These are phyloP conservation scores for Vigna hirtella DNA, from an alignment of 306 rosid species.

Conservation along the genomic window DNA sequence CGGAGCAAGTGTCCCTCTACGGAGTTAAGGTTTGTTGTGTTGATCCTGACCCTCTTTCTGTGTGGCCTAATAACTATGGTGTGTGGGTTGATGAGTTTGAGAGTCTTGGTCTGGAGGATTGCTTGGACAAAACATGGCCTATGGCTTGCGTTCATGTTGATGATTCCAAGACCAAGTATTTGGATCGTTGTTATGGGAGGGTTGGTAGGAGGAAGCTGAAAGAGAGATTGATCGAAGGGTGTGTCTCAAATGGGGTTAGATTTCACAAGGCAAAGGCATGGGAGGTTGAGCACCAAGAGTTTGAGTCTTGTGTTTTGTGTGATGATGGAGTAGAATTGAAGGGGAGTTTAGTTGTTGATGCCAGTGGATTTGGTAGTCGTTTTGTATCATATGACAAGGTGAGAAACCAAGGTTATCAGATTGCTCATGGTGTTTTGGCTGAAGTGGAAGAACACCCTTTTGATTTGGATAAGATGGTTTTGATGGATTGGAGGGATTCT, in stretches of 20 bases:
- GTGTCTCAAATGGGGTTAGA: slow-evolving; percentile 66
- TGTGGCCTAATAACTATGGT: slow-evolving; percentile 94
- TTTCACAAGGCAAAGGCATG: slow-evolving; percentile 74
- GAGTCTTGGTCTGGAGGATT: slow-evolving; percentile 61
- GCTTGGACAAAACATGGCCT: slow-evolving; percentile 83
- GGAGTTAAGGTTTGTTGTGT: slow-evolving; percentile 84
- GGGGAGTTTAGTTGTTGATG: slow-evolving; percentile 80
- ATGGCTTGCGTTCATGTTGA: slow-evolving; percentile 62
- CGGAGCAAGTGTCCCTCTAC: slow-evolving; percentile 70
- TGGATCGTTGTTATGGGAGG: slow-evolving; percentile 72
- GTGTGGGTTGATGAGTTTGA: slow-evolving; percentile 88
- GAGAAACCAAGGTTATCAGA: slow-evolving; percentile 73
- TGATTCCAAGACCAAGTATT: slow-evolving; percentile 62
- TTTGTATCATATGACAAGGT: slow-evolving; percentile 56
- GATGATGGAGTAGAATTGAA: slow-evolving; percentile 69
- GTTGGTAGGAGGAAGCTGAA: slow-evolving; percentile 72
- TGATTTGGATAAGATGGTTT: slow-evolving; percentile 78
- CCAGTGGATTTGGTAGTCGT: slow-evolving; percentile 72
- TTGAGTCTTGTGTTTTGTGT: slow-evolving; percentile 61
- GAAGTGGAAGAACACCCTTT: slow-evolving; percentile 83
- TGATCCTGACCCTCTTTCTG: slow-evolving; percentile 79
- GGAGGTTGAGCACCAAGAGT: slow-evolving; percentile 65
- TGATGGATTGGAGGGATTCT: slow-evolving; percentile 71
- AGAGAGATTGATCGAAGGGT: slow-evolving; percentile 55
- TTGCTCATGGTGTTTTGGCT: slow-evolving; percentile 87